Conservation (phyloP, 2,329 filamentous ascomycete genomes). For the Nigrograna mackinnonii region DNA sequence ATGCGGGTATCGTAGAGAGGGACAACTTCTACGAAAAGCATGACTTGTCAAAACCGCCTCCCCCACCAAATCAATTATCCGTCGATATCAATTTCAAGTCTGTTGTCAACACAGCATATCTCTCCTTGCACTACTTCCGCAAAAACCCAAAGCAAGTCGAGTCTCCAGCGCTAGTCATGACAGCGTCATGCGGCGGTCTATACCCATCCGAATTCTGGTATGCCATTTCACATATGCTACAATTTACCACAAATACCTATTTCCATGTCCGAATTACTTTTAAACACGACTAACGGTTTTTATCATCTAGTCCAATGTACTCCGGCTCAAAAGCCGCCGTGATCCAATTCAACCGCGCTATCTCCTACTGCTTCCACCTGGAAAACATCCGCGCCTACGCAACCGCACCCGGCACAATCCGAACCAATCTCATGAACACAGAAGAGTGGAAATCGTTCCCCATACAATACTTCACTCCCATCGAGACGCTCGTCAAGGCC, state of each 20-base stretch:
- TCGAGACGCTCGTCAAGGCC: conserved; percentile 28
- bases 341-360: conserved; percentile 44
- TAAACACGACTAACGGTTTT: too few relatives aligned
- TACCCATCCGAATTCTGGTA: conserved; percentile 40
- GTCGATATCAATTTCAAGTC: conserved; percentile 43
- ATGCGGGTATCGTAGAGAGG: conserved; percentile 50
- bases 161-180: conserved; percentile 38
- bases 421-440: conserved; percentile 37
- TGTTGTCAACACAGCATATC: conserved; percentile 43
- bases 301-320: conserved; percentile 30
- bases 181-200: conserved; percentile 41
- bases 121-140: conserved; percentile 48
- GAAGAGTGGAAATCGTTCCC: conserved; percentile 40
- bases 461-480: conserved; percentile 35
- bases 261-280: too few relatives aligned
- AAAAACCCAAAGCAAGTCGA: conserved; percentile 18
- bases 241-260: too few relatives aligned
- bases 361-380: conserved; percentile 36
- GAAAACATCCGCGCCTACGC: conserved; percentile 45
- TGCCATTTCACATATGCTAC: too few relatives aligned
- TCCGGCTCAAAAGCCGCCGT: conserved; percentile 39
- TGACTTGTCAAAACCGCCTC: conserved; percentile 24
- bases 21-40: conserved; percentile 46
- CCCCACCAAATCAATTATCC: conserved; percentile 38
- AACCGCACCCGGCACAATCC: conserved; percentile 42